These are phyloP conservation scores for Helotiales sp. DNA, from an alignment of 2,329 filamentous ascomycete genomes.

Conservation along the genomic window DNA sequence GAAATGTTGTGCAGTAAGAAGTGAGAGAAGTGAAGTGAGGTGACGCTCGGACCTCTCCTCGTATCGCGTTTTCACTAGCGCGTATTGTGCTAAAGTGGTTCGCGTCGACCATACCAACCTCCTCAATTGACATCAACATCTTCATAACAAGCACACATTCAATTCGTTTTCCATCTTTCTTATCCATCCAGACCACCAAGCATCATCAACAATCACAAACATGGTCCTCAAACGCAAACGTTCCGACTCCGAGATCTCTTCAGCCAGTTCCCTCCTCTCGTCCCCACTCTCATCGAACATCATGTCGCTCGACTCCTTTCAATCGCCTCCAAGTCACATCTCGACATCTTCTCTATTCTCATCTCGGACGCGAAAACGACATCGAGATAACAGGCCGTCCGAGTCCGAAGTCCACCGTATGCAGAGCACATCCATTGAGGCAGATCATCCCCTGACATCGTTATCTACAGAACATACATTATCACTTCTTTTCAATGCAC, in stretches of 20 bases:
- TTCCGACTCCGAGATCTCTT: constrained; percentile 57
- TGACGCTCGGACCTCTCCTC: no score
- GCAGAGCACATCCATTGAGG: constrained; percentile 5
- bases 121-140: background rate
- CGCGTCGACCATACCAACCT: background rate
- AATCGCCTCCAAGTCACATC: constrained; percentile 31
- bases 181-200: background rate
- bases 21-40: no score
- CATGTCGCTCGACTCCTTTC: constrained; percentile 36
- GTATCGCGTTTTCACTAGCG: no score
- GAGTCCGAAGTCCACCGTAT: constrained; percentile 45
- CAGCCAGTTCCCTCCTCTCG: constrained; percentile 45
- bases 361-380: constrained; percentile 61
- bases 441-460: constrained; percentile 3
- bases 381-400: constrained; percentile 58
- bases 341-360: constrained; percentile 46
- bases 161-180: background rate
- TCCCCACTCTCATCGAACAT: constrained; percentile 36
- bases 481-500: constrained; percentile 57
- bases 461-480: constrained; percentile 47
- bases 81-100: constrained; percentile 9
- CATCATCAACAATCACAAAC: constrained; percentile 4
- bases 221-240: constrained; percentile 66
- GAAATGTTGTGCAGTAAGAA: no score
- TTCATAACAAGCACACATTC: background rate